Evolutionary conservation across 2,329 filamentous ascomycete genomes (phyloP).

Genomic region (Aureobasidium sp.): DNA sequence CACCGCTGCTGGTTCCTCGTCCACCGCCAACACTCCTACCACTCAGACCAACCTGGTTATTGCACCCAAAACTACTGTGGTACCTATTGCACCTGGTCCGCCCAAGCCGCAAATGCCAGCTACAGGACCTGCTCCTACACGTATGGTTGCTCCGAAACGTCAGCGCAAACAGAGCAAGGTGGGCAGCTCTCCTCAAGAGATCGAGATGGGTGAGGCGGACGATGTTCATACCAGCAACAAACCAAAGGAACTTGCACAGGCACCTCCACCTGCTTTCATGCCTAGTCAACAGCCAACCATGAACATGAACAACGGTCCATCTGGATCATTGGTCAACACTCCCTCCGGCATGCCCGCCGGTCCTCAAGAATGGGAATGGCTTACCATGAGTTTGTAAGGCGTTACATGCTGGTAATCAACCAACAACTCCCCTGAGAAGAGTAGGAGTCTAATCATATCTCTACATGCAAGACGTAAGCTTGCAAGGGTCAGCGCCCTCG

Average conservation of each 20-base stretch:
- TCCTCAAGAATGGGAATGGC: conserved; percentile 97
- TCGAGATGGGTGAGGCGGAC: conserved; percentile 54
- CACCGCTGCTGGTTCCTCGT: conserved; percentile 24
- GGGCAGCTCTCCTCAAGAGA: conserved; percentile 32
- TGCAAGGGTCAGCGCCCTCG: neutral
- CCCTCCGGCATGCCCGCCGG: conserved; percentile 31
- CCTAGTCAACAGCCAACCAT: conserved; percentile 19
- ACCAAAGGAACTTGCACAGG: neutral
- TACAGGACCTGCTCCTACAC: conserved; percentile 40
- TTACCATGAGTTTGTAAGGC: conserved; percentile 90
- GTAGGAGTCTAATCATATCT: neutral
- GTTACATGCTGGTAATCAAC: no score
- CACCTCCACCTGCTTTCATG: neutral
- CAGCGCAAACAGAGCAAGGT: conserved; percentile 74
- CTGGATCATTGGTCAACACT: neutral
- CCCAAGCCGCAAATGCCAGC: conserved; percentile 61
- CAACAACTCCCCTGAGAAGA: no score
- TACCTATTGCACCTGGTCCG: conserved; percentile 84
- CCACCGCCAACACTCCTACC: conserved; percentile 21
- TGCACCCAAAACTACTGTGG: conserved; percentile 58
- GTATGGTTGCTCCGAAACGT: conserved; percentile 64
- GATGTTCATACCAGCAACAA: conserved; percentile 41
- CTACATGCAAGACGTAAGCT: neutral
- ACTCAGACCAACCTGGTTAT: conserved; percentile 33
- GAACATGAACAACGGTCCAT: conserved; percentile 12